phyloP scores from a whole-genome alignment of 2,329 filamentous ascomycete species.

The Xylaria sp. region DNA sequence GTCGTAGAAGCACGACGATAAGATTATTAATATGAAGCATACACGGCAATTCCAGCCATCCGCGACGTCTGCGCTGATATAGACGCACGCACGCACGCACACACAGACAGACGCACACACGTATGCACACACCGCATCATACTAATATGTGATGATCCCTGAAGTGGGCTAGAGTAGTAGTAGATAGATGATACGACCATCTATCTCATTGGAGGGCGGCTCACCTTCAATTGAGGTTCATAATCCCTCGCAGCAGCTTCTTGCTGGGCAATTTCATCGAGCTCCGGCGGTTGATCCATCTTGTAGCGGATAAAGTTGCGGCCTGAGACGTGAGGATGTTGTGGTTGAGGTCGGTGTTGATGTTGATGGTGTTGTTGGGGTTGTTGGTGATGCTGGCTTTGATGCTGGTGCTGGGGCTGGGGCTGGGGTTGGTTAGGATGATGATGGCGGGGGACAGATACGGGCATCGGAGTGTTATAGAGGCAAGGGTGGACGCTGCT shows the following conservation, averaged over 20 bases:
- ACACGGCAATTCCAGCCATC: conserved; percentile 6
- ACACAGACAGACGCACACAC: background rate
- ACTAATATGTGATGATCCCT: conserved; percentile 6
- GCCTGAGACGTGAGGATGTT: conserved; percentile 25
- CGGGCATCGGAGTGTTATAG: conserved; percentile 34
- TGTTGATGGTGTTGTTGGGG: background rate
- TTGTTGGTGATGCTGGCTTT: conserved; percentile 8
- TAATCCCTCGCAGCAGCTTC: conserved; percentile 70
- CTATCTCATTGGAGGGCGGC: conserved; percentile 39
- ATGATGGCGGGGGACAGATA: conserved; percentile 28
- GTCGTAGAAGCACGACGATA: conserved; percentile 1
- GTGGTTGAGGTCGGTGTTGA: conserved; percentile 28
- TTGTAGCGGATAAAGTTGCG: conserved; percentile 44
- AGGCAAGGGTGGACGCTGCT: conserved; percentile 27
- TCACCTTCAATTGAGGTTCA: conserved; percentile 66
- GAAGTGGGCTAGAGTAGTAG: conserved; percentile 11
- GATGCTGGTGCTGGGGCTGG: conserved; percentile 6
- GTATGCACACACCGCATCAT: conserved; percentile 2
- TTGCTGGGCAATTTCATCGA: conserved; percentile 64
- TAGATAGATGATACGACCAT: background rate
- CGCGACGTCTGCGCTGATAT: conserved; percentile 4
- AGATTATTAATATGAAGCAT: conserved; percentile 13
- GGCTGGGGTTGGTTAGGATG: conserved; percentile 23
- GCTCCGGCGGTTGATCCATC: conserved; percentile 55
- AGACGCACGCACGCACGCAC: background rate